A percentile compares a stretch with the other conserved stretches of the same genome.
Evolutionary conservation across 2,329 filamentous ascomycete species (phyloP).

Genomic region (Pseudocercospora fuligena): DNA sequence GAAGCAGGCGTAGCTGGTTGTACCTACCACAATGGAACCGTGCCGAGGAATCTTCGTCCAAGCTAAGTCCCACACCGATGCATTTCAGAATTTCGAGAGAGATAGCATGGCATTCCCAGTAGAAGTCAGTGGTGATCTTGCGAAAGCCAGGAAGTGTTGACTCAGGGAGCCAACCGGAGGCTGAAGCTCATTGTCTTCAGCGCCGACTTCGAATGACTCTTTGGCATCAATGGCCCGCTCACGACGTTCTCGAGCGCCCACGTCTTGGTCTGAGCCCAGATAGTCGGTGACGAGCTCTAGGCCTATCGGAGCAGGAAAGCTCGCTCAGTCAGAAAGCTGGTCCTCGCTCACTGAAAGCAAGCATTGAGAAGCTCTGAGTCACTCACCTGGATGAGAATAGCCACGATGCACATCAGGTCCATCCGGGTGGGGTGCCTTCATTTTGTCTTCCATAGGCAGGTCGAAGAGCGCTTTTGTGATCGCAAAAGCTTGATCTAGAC

Average conservation of each 20-base stretch:
- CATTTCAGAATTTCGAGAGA: constrained; percentile 40
- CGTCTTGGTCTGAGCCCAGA: constrained; percentile 10
- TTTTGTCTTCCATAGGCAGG: constrained; percentile 43
- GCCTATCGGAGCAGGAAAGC: constrained; percentile 8
- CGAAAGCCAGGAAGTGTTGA: constrained; percentile 52
- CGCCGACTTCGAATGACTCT: constrained; percentile 54
- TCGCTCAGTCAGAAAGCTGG: background rate
- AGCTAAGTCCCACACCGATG: constrained; percentile 42
- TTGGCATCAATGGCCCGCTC: constrained; percentile 30
- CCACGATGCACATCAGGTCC: constrained; percentile 47
- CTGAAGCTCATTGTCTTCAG: constrained; percentile 48
- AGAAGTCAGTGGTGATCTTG: constrained; percentile 39
- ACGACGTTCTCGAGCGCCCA: constrained; percentile 8
- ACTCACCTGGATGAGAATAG: constrained; percentile 47
- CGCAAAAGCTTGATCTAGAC: constrained; percentile 36
- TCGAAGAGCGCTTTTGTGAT: constrained; percentile 45
- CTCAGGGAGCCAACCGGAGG: constrained; percentile 57
- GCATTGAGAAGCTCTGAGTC: constrained; percentile 3
- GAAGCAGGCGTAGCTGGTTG: constrained; percentile 40
- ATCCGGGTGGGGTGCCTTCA: constrained; percentile 47
- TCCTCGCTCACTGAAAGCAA: background rate
- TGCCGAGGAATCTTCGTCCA: constrained; percentile 27
- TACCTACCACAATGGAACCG: constrained; percentile 30
- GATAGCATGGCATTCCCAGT: constrained; percentile 39
- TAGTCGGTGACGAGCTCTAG: constrained; percentile 17